These are phyloP conservation scores for Penicillium tannophilum DNA, from an alignment of 495 filamentous ascomycete species.

Conservation along the genomic window DNA sequence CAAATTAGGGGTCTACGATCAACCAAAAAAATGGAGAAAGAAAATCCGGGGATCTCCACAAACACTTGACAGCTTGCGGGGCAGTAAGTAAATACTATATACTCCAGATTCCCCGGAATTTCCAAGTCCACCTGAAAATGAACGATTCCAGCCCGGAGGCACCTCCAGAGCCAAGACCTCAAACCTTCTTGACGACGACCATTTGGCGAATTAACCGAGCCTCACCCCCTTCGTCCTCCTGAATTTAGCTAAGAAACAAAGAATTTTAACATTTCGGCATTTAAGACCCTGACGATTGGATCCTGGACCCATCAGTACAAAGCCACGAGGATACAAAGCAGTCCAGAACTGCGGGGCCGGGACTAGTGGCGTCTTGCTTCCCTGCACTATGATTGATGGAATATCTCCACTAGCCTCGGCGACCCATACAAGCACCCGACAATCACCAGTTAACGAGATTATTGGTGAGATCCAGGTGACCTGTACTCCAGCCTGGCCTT, in stretches of 20 bases:
- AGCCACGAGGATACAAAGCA: neutral
- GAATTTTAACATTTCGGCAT: conserved; percentile 4
- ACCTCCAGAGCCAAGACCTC: conserved; percentile 3
- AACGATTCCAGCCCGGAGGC: conserved; percentile 1
- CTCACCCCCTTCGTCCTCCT: neutral
- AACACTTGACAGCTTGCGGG: conserved; percentile 2
- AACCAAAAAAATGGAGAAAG: conserved; percentile 7
- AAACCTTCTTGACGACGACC: neutral
- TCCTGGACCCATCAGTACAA: neutral
- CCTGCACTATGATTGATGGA: conserved; percentile 39
- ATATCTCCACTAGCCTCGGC: conserved; percentile 19
- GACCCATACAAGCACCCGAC: neutral
- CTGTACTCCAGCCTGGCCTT: neutral
- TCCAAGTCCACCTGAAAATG: neutral
- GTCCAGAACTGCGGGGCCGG: conserved; percentile 10
- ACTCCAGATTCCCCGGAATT: neutral
- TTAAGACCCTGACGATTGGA: neutral
- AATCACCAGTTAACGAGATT: neutral
- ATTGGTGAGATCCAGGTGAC: neutral
- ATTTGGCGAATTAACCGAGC: conserved; percentile 4
- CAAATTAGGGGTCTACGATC: conserved; percentile 11
- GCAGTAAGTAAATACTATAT: conserved; percentile 7
- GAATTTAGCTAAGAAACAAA: conserved; percentile 1
- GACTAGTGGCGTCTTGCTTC: neutral
- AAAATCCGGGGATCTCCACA: conserved; percentile 29